Conservation (phyloP, 768 basidiomycete genomes). For the Mycena rosella region DNA sequence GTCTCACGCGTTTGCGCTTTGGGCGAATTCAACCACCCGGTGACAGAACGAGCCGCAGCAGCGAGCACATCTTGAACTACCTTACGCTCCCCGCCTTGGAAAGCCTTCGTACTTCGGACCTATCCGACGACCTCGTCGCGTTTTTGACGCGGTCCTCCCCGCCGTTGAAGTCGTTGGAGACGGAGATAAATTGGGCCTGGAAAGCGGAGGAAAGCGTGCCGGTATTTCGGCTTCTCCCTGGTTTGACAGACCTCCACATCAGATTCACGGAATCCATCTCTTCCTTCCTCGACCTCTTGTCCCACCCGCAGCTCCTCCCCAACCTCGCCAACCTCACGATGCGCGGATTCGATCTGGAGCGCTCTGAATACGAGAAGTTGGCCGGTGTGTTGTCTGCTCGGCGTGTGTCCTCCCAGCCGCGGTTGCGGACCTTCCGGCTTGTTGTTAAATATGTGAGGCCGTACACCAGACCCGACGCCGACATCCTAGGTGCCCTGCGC, state of each 20-base stretch:
- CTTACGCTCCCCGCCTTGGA: slow-evolving; percentile 1
- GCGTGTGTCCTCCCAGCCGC: not conserved
- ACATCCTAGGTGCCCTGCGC: not conserved
- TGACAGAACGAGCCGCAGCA: too few relatives aligned
- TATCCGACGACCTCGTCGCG: not conserved
- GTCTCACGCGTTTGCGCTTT: not conserved
- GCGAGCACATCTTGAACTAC: not conserved
- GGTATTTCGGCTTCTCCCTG: not conserved
- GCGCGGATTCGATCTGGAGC: not conserved
- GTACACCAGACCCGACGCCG: not conserved
- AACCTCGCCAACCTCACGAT: not conserved
- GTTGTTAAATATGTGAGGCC: not conserved
- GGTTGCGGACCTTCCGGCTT: not conserved
- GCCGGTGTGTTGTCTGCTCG: not conserved
- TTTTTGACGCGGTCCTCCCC: slow-evolving; percentile 11
- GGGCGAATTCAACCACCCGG: not conserved
- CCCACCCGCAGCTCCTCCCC: not conserved
- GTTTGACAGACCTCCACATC: not conserved
- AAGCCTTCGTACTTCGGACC: not conserved
- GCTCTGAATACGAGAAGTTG: not conserved
- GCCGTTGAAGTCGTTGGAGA: not conserved
- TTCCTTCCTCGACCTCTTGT: not conserved
- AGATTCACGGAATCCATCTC: too few relatives aligned
- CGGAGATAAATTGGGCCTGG: not conserved
- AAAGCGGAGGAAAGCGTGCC: not conserved